phyloP scores from a whole-genome alignment of 345 rosid genomes.

The Salix udensis region DNA sequence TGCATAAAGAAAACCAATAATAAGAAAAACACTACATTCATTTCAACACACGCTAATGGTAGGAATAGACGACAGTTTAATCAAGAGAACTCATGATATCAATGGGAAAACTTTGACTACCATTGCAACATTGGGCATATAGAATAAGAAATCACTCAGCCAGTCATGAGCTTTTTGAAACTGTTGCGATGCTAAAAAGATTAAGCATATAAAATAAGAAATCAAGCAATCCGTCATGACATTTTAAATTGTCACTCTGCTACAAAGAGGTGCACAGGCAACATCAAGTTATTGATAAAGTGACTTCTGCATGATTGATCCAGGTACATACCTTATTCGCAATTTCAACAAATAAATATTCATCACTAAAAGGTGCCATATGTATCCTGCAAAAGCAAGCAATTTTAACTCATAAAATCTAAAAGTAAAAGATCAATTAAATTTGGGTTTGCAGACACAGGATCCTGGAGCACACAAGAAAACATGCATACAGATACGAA shows the following conservation, averaged over 20 bases:
- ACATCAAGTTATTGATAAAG: not conserved
- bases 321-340: conserved; percentile 80
- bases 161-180: not conserved
- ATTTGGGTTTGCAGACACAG: not conserved
- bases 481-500: not conserved
- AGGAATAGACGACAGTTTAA: not conserved
- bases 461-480: not conserved
- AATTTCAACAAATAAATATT: conserved; percentile 88
- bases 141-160: not conserved
- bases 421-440: conserved; percentile 7
- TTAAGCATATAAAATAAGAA: not conserved
- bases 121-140: not conserved
- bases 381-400: conserved; percentile 71
- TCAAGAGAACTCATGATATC: not conserved
- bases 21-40: not conserved
- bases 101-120: not conserved
- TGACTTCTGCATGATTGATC: not conserved
- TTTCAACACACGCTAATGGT: not conserved
- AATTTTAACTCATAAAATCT: conserved; percentile 14
- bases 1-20: conserved; percentile 21
- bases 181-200: no score
- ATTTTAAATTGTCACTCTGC: not conserved
- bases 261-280: not conserved
- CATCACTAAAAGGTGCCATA: conserved; percentile 99
- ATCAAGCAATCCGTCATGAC: not conserved